Percentiles rank a stretch among this genome's conserved stretches.
These are phyloP conservation scores for Dactylellina sp. DNA, from an alignment of 2,329 filamentous ascomycete species.

Conservation along the genomic window DNA sequence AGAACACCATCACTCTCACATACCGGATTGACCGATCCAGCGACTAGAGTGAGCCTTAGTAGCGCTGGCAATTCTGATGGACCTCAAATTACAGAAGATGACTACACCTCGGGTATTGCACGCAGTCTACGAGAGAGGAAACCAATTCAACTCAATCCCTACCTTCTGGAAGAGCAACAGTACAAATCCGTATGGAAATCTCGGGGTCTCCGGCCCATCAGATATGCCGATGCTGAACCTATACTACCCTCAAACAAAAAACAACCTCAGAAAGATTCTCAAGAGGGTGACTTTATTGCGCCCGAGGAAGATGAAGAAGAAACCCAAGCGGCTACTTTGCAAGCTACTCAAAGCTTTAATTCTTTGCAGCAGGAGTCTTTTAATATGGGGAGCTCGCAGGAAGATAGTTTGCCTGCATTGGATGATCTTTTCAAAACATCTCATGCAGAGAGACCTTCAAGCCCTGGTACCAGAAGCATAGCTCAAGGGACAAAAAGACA, in stretches of 20 bases:
- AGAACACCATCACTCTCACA: slow-evolving; percentile 18
- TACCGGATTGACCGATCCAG: slow-evolving; percentile 35
- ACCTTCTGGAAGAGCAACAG: slow-evolving; percentile 58
- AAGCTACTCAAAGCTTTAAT: slow-evolving; percentile 37
- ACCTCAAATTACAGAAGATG: slow-evolving; percentile 22
- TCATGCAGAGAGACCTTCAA: slow-evolving; percentile 31
- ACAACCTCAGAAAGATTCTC: slow-evolving; percentile 56
- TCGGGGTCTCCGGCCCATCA: slow-evolving; percentile 58
- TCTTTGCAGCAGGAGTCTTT: slow-evolving; percentile 23
- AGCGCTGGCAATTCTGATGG: slow-evolving; percentile 26
- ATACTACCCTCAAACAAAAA: slow-evolving; percentile 39
- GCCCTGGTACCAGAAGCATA: slow-evolving; percentile 12
- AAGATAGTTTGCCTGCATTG: slow-evolving; percentile 21
- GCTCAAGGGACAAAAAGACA: slow-evolving; percentile 26
- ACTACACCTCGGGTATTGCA: slow-evolving; percentile 46
- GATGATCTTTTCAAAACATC: slow-evolving; percentile 31
- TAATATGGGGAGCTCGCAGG: not conserved
- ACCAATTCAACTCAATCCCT: slow-evolving; percentile 61
- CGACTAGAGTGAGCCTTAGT: slow-evolving; percentile 17
- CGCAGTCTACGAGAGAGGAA: slow-evolving; percentile 59
- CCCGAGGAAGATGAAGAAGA: slow-evolving; percentile 45
- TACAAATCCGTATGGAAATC: slow-evolving; percentile 59
- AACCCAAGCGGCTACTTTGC: slow-evolving; percentile 19
- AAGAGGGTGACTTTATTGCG: slow-evolving; percentile 59
- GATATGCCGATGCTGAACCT: slow-evolving; percentile 51